Evolutionary conservation across 2,329 filamentous ascomycete species (phyloP).

Genomic region (Penicillium sp.): DNA sequence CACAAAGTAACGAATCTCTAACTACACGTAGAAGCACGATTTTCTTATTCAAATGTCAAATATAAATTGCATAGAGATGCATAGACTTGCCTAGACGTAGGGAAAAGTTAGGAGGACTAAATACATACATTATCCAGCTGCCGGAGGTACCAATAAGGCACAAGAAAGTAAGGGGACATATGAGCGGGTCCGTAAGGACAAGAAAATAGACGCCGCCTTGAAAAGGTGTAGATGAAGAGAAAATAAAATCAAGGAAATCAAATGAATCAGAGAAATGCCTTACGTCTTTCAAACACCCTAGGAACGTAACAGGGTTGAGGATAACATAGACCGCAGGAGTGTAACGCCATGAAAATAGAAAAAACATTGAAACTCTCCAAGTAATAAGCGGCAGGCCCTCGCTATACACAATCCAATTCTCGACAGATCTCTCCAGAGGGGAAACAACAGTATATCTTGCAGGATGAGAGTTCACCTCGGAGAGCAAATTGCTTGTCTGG

Average conservation of each 20-base stretch:
- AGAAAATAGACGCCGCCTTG: slow-evolving; percentile 14
- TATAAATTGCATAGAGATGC: slow-evolving; percentile 9
- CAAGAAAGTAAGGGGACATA: slow-evolving; percentile 21
- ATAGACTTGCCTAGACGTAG: slow-evolving; percentile 10
- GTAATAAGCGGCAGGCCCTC: slow-evolving; percentile 28
- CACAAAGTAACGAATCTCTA: not conserved
- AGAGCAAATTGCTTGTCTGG: slow-evolving; percentile 1
- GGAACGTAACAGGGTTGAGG: slow-evolving; percentile 41
- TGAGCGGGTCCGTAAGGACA: slow-evolving; percentile 6
- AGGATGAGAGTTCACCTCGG: not conserved
- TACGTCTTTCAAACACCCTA: slow-evolving; percentile 36
- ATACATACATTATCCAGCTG: slow-evolving; percentile 42
- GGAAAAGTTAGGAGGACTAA: slow-evolving; percentile 28
- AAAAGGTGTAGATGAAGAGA: slow-evolving; percentile 20
- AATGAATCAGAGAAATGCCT: slow-evolving; percentile 1
- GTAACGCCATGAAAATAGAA: slow-evolving; percentile 28
- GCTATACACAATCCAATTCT: slow-evolving; percentile 30
- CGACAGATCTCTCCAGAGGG: slow-evolving; percentile 8
- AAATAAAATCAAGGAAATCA: slow-evolving; percentile 12
- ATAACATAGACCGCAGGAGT: slow-evolving; percentile 28
- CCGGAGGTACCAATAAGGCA: slow-evolving; percentile 24
- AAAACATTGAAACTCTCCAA: not conserved
- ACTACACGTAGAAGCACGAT: not conserved
- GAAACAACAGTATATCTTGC: not conserved
- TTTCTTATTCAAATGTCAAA: not conserved